Conservation (phyloP, 768 basidiomycete genomes). For the Gelatoporia subvermispora region DNA sequence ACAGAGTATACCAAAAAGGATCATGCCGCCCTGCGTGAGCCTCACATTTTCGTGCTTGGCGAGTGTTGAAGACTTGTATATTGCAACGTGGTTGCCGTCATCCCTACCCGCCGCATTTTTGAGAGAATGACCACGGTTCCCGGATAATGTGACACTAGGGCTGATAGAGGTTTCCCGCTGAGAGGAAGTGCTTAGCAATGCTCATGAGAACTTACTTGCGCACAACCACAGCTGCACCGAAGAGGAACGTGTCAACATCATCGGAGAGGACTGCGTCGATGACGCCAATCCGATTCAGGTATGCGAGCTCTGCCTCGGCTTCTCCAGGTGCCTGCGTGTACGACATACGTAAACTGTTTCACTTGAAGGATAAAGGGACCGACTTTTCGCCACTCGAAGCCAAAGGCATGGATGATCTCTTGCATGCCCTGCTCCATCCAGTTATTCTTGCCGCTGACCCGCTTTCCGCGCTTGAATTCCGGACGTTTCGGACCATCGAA, state of each 20-base stretch:
- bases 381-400: constrained; percentile 72
- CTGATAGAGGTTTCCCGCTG: constrained; percentile 29
- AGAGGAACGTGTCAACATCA: constrained; percentile 90
- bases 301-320: constrained; percentile 91
- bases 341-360: neutral
- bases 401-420: constrained; percentile 72
- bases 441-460: constrained; percentile 54
- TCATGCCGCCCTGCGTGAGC: constrained; percentile 61
- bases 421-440: constrained; percentile 76
- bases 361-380: constrained; percentile 24
- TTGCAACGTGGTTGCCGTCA: constrained; percentile 62
- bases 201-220: constrained; percentile 56
- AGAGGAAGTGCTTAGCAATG: neutral
- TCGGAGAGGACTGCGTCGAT: constrained; percentile 90
- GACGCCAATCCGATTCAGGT: constrained; percentile 72
- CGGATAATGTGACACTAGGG: constrained; percentile 66
- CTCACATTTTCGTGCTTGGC: constrained; percentile 41
- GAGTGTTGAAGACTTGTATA: constrained; percentile 36
- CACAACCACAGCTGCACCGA: constrained; percentile 79
- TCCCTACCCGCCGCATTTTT: constrained; percentile 65
- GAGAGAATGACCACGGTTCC: constrained; percentile 59
- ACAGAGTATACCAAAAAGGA: constrained; percentile 79
- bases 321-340: constrained; percentile 78
- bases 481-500: constrained; percentile 90
- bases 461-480: constrained; percentile 72